Evolutionary conservation across 148 eudicot genomes (phyloP).

Genomic region (Rheum nobile): DNA sequence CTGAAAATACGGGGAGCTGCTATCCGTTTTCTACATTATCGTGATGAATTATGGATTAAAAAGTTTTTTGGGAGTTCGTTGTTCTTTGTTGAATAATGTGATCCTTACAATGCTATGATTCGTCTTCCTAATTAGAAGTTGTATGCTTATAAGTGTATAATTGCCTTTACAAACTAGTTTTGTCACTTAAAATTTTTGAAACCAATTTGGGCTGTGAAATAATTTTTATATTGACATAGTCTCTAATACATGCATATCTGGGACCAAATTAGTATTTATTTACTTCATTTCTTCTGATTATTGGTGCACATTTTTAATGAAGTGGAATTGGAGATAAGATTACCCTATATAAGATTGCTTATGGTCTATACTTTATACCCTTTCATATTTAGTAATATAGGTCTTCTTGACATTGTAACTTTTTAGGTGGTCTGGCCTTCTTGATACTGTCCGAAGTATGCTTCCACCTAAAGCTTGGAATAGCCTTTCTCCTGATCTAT

Average conservation of each 20-base stretch:
- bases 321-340: not conserved
- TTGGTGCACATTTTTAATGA: not conserved
- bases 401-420: not conserved
- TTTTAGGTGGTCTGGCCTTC: slow-evolving; percentile 89
- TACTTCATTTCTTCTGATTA: not conserved
- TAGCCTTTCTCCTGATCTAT: slow-evolving; percentile 93
- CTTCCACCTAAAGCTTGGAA: slow-evolving; percentile 95
- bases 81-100: not conserved
- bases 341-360: not conserved
- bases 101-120: not conserved
- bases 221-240: not conserved
- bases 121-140: not conserved
- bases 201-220: not conserved
- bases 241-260: not conserved
- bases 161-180: not conserved
- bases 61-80: not conserved
- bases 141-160: too few species aligned
- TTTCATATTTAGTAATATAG: not conserved
- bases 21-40: not conserved
- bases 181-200: not conserved
- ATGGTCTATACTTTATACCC: not conserved
- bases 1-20: not conserved
- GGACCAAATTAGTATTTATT: not conserved
- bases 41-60: not conserved
- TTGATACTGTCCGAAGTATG: slow-evolving; percentile 66